Base-by-base conservation (phyloP, 2,329 filamentous ascomycete genomes). In the Diaporthe destruens region DNA sequence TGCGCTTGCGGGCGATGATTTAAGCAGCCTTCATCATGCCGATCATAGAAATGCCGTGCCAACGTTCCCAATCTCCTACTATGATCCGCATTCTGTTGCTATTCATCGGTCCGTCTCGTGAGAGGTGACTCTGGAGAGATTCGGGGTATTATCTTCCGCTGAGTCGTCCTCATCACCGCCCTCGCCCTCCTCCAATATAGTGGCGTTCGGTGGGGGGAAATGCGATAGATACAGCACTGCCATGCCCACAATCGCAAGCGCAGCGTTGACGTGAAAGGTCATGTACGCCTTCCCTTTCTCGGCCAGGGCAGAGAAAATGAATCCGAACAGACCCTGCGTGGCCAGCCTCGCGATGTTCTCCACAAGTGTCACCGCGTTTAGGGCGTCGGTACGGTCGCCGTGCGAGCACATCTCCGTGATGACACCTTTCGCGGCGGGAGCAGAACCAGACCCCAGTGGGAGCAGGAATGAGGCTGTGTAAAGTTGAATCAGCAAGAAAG, bases 381-480 rank as follows among this genome's bases (percentile, higher is more conserved):
- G 82, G 0, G 92, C 92, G 77, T 94, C 92, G 0, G 88, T 86
- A 0, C 91, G 85, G 71, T 92, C 87, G 0, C 85, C 85, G 1
- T 88, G 84, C 0, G 90, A 83, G 56, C 91, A 91, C 90, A 94
- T 92, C 71, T 92, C 88, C 0, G 92, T 87, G 73, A 94, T 93
- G n/a, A 92, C 90, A 0, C 92, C 92, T 75, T 94, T 94, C 1
- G 91, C 90, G 0, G 92, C 90, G 0, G 91, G 87, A 0, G 91
- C 92, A 0, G 91, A 91, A 0, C 92, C 92, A 0, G 91, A 92
- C 0, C 90, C 91, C 39, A 94, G 88, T 0, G 92, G 92, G 0
- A 94, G 84, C 1, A 93, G 78, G 34, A 89, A 86, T 0, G 90
- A 90, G 1, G 91, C 88, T 86, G 72, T 39, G 0, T 4, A n/a